Percentiles rank a stretch among this genome's conserved stretches.
Conservation (phyloP, 495 filamentous ascomycete genomes). For the Parachaetomium inaequale region DNA sequence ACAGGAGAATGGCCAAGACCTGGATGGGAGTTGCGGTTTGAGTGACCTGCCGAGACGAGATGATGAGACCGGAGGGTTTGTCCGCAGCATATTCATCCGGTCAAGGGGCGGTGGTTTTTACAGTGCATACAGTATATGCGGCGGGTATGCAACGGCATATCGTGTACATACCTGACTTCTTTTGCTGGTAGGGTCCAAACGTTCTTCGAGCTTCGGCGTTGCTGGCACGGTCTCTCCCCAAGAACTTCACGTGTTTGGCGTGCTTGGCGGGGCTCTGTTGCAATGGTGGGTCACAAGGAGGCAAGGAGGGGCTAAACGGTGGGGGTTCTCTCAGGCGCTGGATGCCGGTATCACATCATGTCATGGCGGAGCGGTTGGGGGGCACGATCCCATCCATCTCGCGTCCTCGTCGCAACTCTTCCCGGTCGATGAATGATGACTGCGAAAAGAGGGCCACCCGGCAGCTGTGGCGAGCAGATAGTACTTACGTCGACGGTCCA, state of each 20-base stretch:
- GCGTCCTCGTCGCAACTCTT: not conserved
- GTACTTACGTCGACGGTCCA: not conserved
- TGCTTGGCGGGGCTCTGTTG: not conserved
- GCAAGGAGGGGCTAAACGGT: not conserved
- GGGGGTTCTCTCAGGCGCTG: not conserved
- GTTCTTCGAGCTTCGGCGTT: no score
- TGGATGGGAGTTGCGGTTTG: not conserved
- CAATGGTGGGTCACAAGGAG: slow-evolving; percentile 1
- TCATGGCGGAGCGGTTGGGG: not conserved
- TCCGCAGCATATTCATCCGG: not conserved
- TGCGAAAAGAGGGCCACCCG: not conserved
- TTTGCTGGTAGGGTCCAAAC: no score
- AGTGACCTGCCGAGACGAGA: not conserved
- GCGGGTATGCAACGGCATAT: no score
- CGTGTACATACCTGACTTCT: no score
- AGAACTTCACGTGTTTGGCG: slow-evolving; percentile 6
- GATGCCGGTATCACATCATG: not conserved
- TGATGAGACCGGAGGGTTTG: not conserved
- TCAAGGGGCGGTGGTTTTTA: not conserved
- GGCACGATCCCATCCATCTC: not conserved
- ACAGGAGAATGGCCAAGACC: not conserved
- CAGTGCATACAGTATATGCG: no score
- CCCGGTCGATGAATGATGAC: no score
- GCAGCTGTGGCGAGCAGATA: not conserved
- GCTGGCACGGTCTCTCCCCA: not conserved